Conservation (phyloP, 179 eudicot genomes). For the Beta corolliflora region DNA sequence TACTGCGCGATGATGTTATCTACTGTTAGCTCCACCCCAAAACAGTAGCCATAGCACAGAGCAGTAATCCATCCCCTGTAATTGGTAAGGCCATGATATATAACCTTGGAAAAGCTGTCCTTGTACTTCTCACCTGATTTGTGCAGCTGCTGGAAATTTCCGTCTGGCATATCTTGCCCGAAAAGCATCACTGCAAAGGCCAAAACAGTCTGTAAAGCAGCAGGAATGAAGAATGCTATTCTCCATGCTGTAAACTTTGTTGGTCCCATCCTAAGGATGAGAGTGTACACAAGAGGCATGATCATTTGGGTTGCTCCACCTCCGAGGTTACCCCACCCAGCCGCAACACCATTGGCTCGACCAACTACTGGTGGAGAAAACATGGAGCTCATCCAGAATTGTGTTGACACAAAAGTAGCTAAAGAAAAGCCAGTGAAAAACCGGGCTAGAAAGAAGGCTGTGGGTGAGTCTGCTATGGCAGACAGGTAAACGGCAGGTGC, state of each 20-base stretch:
- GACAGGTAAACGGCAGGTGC: conserved; percentile 68
- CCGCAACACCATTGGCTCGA: conserved; percentile 74
- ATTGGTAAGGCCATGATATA: conserved; percentile 49
- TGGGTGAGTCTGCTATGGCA: conserved; percentile 39
- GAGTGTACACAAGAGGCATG: conserved; percentile 70
- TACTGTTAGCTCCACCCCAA: conserved; percentile 78
- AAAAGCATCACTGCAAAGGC: conserved; percentile 64
- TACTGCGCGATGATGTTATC: conserved; percentile 88
- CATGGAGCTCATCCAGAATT: conserved; percentile 96
- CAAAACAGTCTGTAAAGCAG: conserved; percentile 50
- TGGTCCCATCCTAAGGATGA: conserved; percentile 47
- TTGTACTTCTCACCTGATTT: conserved; percentile 60
- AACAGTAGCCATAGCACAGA: conserved; percentile 79
- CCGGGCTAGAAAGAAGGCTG: conserved; percentile 51
- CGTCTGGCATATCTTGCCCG: conserved; percentile 85
- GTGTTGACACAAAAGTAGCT: conserved; percentile 87
- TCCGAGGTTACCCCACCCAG: conserved; percentile 95
- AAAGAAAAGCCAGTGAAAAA: conserved; percentile 85
- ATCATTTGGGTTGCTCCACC: conserved; percentile 91
- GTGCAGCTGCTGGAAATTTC: conserved; percentile 52
- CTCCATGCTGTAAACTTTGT: conserved; percentile 71
- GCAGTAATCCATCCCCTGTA: conserved; percentile 93
- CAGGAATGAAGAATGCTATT: conserved; percentile 78
- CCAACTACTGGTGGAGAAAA: conserved; percentile 67
- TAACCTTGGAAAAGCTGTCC: conserved; percentile 47